Base-by-base conservation (phyloP, 2,329 filamentous ascomycete species). In the Aspergillus sp. region DNA sequence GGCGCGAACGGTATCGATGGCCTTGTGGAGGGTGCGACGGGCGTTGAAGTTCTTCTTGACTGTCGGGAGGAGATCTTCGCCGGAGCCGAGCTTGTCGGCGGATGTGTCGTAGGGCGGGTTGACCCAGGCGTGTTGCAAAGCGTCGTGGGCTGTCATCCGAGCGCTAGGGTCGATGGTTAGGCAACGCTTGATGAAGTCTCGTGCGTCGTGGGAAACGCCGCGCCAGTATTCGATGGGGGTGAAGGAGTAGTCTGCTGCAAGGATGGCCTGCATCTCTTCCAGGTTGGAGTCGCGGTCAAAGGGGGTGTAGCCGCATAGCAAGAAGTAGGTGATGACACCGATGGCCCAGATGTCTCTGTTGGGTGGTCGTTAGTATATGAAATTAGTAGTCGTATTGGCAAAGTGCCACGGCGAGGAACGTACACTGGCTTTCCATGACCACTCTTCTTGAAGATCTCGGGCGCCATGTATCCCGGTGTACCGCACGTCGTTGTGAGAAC, bases 181-280 rank as follows among this genome's bases (percentile, higher is more conserved):
- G 74, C 95, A 99, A 64, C 88, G 85, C 68, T 89, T 88, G 79
- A 99, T 96, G 77, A 99, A 99, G 68, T 96, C 90, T 71, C 96
- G 90, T 44, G 94, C 91, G 52, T 87, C 85, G 55, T 88, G 83
- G 23, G 92, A 96, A 63, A 99, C 94, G 62, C 91, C 92, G 64
- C 93, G 90, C 95, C 95, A 99, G 83, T 98, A 98, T 75, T 97
- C 94, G 63, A 91, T 80, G 1, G 95, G 95, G 3, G 91, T 94
- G 78, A 98, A 99, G 72, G 88, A 90, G 82, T 98, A 99, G 80
- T 98, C 94, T 61, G 95, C 95, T 64, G 92, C 90, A 59, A 98
- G 86, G 73, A 99, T 99, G 69, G 95, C 95, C 81, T 98, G 94
- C 94, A 99, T 98, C 81, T 99, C 95, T 81, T 99, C 95, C 72